Conservation (phyloP, 176 grass and related monocot genomes). For the Leersia perrieri region DNA sequence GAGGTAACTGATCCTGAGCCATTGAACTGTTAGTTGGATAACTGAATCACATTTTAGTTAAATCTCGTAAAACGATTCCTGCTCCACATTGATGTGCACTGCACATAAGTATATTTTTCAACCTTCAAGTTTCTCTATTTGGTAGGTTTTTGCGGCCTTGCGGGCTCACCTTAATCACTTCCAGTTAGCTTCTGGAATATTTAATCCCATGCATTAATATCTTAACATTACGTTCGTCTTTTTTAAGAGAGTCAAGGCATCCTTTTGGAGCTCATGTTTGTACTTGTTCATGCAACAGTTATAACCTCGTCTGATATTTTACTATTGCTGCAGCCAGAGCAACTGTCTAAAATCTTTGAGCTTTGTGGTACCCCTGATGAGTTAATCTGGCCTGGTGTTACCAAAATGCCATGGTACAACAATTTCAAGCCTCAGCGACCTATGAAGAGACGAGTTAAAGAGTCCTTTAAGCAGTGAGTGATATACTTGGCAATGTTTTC, state of each 20-base stretch:
- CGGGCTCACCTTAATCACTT: background rate
- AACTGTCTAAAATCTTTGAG: constrained; percentile 89
- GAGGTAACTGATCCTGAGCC: constrained; percentile 45
- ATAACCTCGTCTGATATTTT: background rate
- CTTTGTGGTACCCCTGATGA: constrained; percentile 94
- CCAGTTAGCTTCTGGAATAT: background rate
- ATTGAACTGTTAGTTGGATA: background rate
- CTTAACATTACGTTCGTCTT: background rate
- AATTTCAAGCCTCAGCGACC: constrained; percentile 84
- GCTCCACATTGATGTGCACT: background rate
- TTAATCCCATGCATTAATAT: background rate
- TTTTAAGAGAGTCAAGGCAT: background rate
- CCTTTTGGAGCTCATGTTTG: background rate
- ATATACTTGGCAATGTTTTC: background rate
- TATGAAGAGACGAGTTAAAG: constrained; percentile 81
- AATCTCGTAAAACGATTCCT: background rate
- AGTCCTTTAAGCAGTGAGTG: constrained; percentile 94
- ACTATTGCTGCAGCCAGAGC: constrained; percentile 67
- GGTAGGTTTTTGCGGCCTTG: background rate
- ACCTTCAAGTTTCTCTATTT: background rate
- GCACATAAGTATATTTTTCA: background rate
- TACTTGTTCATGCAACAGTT: background rate
- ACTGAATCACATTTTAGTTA: background rate
- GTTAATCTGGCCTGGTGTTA: constrained; percentile 89
- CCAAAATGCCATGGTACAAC: constrained; percentile 97